phyloP scores from a whole-genome alignment of 306 rosid species.

The Luffa acutangula region DNA sequence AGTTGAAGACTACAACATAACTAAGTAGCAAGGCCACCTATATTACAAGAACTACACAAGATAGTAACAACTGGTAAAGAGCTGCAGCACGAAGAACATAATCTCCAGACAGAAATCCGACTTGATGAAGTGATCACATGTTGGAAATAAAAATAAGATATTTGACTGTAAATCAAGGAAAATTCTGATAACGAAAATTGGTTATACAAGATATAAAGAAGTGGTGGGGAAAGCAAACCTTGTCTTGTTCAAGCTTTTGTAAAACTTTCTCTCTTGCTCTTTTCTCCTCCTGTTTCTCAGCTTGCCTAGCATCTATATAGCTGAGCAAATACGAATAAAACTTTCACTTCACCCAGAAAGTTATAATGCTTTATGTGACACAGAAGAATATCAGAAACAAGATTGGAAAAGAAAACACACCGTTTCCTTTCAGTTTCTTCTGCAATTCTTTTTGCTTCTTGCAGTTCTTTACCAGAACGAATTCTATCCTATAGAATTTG shows the following conservation, averaged over 20 bases:
- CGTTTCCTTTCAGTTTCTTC: constrained; percentile 68
- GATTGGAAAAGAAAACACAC: constrained; percentile 18
- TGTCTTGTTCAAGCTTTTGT: constrained; percentile 63
- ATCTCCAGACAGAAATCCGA: not conserved
- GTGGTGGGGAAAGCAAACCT: constrained; percentile 33
- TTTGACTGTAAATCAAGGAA: not conserved
- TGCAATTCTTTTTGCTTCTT: constrained; percentile 36
- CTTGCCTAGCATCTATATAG: constrained; percentile 26
- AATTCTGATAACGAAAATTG: not conserved
- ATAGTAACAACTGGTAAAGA: not conserved
- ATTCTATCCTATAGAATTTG: constrained; percentile 53
- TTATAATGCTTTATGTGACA: not conserved
- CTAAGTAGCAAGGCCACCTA: not conserved
- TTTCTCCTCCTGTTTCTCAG: constrained; percentile 68
- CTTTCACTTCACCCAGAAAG: constrained; percentile 3
- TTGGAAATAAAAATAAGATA: not conserved
- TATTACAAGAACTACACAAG: not conserved
- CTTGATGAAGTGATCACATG: not conserved
- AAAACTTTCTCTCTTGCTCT: constrained; percentile 51
- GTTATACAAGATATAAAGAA: not conserved
- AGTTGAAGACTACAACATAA: not conserved
- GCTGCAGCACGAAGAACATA: not conserved
- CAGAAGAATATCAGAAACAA: not conserved
- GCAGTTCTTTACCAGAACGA: constrained; percentile 45
- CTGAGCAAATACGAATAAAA: constrained; percentile 23